Evolutionary conservation across 371 early-diverging fungal genomes (phyloP), one percentile per base, ranked within the genome.

Genomic region (Mucor velutinosus): DNA sequence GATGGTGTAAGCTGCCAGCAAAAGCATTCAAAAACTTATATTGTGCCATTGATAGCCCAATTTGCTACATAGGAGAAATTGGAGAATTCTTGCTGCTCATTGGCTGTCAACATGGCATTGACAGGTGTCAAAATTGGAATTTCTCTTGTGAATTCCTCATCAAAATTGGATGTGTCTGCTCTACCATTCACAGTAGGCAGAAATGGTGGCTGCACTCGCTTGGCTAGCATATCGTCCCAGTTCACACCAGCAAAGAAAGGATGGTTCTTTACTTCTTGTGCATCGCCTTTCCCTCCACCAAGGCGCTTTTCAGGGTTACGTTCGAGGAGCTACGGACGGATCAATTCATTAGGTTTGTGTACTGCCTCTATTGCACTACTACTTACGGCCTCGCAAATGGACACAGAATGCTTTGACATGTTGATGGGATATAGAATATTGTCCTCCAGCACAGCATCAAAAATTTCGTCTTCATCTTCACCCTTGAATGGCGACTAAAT

Each of bases 141-240:
- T 84, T 98, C 96, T 35, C 87, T 80, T 12, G 96, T 97, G 61
- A 98, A 96, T 76, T 97, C 97, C 21, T 87, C 86, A 64, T 93
- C 97, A 87, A 97, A 97, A 88, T 96, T 96, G 35, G 95, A 94
- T 2, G 91, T 89, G 73, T 97, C 97, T 23, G 89, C 90, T 47
- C 91, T 88, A 10, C 88, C 86, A 29, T 82, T 83, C 62, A 94
- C 87, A 27, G 80, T 87, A 32, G 99, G 98, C 39, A 85, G 83
- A 78, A 93, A 99, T 0, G 95, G 95, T 15, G 97, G 94, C 3
- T 89, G 74, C 8, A 95, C 83, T 70, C 87, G 81, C 75, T 92
- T 91, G 25, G 89, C 79, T 30, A 92, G 76, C 67, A 97, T 86
- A 49, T 92, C 95, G 64, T 95, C 93, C 95, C 95, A 98, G 76